Evolutionary conservation across 495 filamentous ascomycete species (phyloP), one percentile per base, ranked within the genome.

Genomic region (Aspergillus taichungensis): DNA sequence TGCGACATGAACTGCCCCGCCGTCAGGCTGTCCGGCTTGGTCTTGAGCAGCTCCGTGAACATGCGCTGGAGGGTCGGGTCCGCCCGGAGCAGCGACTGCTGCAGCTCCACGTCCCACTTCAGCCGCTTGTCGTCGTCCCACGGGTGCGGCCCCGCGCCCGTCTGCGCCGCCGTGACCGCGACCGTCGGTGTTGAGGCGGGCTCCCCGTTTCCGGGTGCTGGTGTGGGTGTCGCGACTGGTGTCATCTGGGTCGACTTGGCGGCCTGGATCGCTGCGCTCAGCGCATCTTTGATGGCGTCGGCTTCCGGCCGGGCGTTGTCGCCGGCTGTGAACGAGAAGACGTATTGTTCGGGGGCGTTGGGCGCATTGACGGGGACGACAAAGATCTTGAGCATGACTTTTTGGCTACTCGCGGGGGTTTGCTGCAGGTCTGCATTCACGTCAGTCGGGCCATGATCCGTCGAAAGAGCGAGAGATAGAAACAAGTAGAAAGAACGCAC

Each of bases 311-410:
- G 78, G 34, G 92, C 88, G 34, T 81, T 76, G 10, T 78, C 69
- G 10, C 79, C 66, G 5, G 87, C 85, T 24, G 87, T 95, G 67
- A 96, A 96, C 42, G 77, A 77, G 61, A 97, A 96, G 42, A 88
- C 76, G 59, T 94, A 87, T 38, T 78, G 75, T 34, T 85, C 78
- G 3, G 82, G 64, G 6, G 79, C 69, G 14, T 68, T 56, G 12
- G 70, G 67, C 1, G 64, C 57, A 34, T 73, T 69, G 27, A 77
- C 67, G 37, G 78, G 66, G 51, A 85, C 80, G 41, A 79, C 81
- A 52, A 94, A 83, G 40, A 97, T 77, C 62, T 88, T 92, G 34
- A 95, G 75, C 76, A 94, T 92, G 37, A 94, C 88, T 68, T 95
- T 97, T 9, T 86, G 67, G 12, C 73, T 78, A 6, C 69, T 80